Evolutionary conservation across 2,329 filamentous ascomycete species (phyloP).

Genomic region (Cladophialophora chaetospira): DNA sequence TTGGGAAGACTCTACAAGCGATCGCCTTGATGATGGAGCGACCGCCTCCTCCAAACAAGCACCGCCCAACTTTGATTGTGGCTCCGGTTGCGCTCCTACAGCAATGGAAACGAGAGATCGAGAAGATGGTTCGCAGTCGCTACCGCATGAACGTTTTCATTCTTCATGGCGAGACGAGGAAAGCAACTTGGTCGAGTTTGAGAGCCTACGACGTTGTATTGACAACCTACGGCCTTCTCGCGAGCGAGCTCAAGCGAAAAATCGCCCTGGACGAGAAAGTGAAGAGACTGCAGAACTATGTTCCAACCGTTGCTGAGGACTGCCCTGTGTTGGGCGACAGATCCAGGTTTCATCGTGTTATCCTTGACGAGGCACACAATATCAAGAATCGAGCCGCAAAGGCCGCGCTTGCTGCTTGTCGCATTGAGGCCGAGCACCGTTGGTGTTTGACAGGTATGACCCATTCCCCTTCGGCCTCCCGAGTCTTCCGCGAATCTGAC

Average conservation of each 20-base stretch:
- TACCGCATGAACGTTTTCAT: slow-evolving; percentile 67
- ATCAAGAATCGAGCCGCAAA: slow-evolving; percentile 75
- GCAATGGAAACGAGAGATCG: slow-evolving; percentile 83
- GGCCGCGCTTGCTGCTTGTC: slow-evolving; percentile 60
- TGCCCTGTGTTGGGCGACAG: slow-evolving; percentile 63
- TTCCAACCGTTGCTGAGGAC: slow-evolving; percentile 40
- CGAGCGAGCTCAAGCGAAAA: slow-evolving; percentile 65
- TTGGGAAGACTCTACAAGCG: slow-evolving; percentile 82
- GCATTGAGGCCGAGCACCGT: slow-evolving; percentile 62
- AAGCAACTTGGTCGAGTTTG: slow-evolving; percentile 60
- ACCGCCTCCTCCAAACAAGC: slow-evolving; percentile 59
- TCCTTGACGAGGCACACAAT: slow-evolving; percentile 77
- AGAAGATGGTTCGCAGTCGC: slow-evolving; percentile 62
- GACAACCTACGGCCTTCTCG: slow-evolving; percentile 75
- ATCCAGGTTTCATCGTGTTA: slow-evolving; percentile 67
- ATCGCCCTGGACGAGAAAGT: slow-evolving; percentile 55
- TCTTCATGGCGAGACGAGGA: slow-evolving; percentile 66
- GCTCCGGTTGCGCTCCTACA: slow-evolving; percentile 77
- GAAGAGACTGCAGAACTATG: slow-evolving; percentile 46
- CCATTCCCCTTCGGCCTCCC: background rate
- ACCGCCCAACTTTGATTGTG: slow-evolving; percentile 78
- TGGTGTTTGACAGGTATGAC: slow-evolving; percentile 68
- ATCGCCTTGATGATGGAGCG: slow-evolving; percentile 73
- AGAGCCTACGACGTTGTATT: slow-evolving; percentile 72
- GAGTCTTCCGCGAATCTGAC: too few species aligned